phyloP scores from a whole-genome alignment of 306 rosid species.

The Corylus heterophylla region DNA sequence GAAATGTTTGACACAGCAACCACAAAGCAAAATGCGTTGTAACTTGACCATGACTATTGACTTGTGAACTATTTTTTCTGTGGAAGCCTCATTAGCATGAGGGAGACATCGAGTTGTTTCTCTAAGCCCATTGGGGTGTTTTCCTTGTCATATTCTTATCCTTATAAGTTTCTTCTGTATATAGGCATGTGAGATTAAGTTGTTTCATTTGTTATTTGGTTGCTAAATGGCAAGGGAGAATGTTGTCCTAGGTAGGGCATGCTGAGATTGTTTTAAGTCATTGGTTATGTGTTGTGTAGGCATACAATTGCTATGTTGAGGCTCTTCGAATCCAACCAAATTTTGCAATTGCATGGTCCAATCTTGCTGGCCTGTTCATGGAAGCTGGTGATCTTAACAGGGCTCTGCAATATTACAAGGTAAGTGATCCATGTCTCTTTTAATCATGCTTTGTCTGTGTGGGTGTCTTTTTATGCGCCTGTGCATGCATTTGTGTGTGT shows the following conservation, averaged over 20 bases:
- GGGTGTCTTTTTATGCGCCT: not conserved
- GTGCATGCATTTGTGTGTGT: not conserved
- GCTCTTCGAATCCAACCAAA: slow-evolving; percentile 94
- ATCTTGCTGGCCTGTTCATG: slow-evolving; percentile 99
- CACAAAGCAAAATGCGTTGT: not conserved
- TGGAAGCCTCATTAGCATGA: not conserved
- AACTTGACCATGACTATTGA: not conserved
- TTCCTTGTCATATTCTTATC: not conserved
- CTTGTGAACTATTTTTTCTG: not conserved
- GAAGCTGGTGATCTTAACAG: slow-evolving; percentile 96
- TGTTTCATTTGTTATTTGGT: not conserved
- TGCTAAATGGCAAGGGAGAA: not conserved
- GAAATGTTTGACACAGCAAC: not conserved
- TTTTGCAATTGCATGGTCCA: slow-evolving; percentile 99
- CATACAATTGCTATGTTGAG: slow-evolving; percentile 98
- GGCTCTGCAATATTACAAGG: slow-evolving; percentile 98
- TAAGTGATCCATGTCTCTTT: slow-evolving; percentile 15
- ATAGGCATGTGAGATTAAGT: not conserved
- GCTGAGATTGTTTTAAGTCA: not conserved
- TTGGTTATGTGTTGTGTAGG: slow-evolving; percentile 65
- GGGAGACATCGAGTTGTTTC: not conserved
- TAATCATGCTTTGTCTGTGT: slow-evolving; percentile 9
- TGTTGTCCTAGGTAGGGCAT: not conserved
- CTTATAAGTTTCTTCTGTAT: not conserved
- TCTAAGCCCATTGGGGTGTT: not conserved